A percentile compares a stretch with the other conserved stretches of the same genome.
These are phyloP conservation scores for Komagataella pastoris DNA, from an alignment of 805 yeast species.

Conservation along the genomic window DNA sequence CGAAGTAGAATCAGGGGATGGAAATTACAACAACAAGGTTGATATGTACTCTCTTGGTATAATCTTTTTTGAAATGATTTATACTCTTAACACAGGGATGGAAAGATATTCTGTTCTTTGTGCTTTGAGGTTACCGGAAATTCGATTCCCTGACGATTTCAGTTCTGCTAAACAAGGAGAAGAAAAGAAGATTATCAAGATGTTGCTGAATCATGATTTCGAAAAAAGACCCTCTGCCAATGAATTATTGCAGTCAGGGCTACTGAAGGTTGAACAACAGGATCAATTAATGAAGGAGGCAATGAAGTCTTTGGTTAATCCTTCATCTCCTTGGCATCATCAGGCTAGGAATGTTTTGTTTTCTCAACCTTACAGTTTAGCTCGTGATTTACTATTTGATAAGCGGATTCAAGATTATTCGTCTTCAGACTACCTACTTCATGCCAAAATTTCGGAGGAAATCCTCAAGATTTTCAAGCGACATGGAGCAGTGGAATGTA, in stretches of 20 bases:
- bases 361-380: conserved; percentile 72
- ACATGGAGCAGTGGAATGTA: conserved; percentile 76
- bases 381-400: conserved; percentile 78
- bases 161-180: conserved; percentile 30
- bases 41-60: conserved; percentile 94
- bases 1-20: conserved; percentile 65
- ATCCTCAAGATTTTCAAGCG: conserved; percentile 49
- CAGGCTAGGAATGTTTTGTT: conserved; percentile 83
- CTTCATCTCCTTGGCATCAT: conserved; percentile 88
- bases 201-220: conserved; percentile 71
- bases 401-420: conserved; percentile 18
- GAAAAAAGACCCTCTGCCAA: conserved; percentile 67
- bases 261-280: conserved; percentile 79
- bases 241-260: conserved; percentile 63
- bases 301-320: conserved; percentile 69
- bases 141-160: conserved; percentile 66
- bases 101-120: conserved; percentile 73
- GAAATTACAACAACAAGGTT: conserved; percentile 81
- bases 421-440: conserved; percentile 38
- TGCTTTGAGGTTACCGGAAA: conserved; percentile 39
- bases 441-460: conserved; percentile 45
- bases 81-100: conserved; percentile 80
- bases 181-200: conserved; percentile 56
- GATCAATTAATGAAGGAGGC: conserved; percentile 87
- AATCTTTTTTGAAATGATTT: conserved; percentile 92